Evolutionary conservation across 345 rosid genomes (phyloP).

Genomic region (Camelina neglecta): DNA sequence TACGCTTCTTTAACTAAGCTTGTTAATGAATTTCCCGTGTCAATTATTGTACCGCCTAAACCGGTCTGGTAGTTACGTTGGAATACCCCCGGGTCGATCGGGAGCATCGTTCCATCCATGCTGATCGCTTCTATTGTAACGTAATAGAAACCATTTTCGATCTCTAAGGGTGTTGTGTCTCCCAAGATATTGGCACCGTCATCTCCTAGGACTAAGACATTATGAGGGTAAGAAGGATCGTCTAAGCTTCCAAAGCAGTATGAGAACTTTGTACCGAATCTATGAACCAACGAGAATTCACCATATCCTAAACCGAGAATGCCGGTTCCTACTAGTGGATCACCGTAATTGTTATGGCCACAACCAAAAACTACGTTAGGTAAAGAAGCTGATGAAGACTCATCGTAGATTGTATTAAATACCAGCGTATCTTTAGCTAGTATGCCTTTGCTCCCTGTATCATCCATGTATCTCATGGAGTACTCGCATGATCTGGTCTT

Average conservation of each 20-base stretch:
- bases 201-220: constrained; percentile 18
- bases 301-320: constrained; percentile 19
- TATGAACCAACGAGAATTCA: neutral
- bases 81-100: constrained; percentile 11
- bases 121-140: constrained; percentile 10
- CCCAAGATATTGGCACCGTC: constrained; percentile 7
- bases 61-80: neutral
- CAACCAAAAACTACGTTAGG: constrained; percentile 20
- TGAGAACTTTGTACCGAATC: constrained; percentile 17
- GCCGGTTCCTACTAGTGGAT: neutral
- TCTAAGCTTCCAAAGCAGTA: constrained; percentile 19
- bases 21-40: neutral
- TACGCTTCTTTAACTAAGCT: constrained; percentile 2
- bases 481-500: neutral
- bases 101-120: constrained; percentile 1
- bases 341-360: constrained; percentile 8
- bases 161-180: constrained; percentile 19
- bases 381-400: constrained; percentile 14
- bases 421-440: constrained; percentile 15
- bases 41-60: constrained; percentile 9
- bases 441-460: neutral
- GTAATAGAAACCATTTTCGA: constrained; percentile 4
- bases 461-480: constrained; percentile 1
- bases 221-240: constrained; percentile 16
- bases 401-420: constrained; percentile 22